phyloP scores from a whole-genome alignment of 176 grass and related monocot genomes.

The Typha latifolia region DNA sequence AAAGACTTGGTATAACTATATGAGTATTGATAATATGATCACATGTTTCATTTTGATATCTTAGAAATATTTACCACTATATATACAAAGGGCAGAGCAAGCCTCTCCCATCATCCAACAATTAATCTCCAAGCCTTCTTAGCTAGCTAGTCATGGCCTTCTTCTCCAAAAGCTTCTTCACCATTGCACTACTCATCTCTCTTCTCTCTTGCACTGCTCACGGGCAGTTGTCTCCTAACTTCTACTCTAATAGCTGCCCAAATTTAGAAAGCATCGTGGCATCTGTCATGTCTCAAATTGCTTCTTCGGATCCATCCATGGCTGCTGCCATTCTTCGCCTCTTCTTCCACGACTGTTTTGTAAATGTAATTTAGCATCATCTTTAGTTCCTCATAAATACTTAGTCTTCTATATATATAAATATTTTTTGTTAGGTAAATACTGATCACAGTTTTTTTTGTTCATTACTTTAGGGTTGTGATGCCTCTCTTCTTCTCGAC shows the following conservation, averaged over 20 bases:
- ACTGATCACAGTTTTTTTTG: too few relatives aligned
- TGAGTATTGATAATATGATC: not conserved
- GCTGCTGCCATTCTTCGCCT: conserved; percentile 59
- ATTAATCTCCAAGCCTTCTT: not conserved
- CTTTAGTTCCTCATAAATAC: not conserved
- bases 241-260: conserved; percentile 52
- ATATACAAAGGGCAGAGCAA: conserved; percentile 8
- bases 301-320: conserved; percentile 42
- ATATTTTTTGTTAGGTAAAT: too few relatives aligned
- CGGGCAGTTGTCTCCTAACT: conserved; percentile 47
- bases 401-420: too few relatives aligned
- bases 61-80: not conserved
- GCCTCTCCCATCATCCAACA: not conserved
- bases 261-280: conserved; percentile 29
- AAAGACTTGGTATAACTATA: conserved; percentile 4
- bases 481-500: conserved; percentile 55
- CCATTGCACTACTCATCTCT: conserved; percentile 18
- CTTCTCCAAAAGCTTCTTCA: conserved; percentile 21
- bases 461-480: conserved; percentile 31
- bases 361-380: conserved; percentile 30
- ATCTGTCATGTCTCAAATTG: conserved; percentile 22
- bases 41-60: not conserved
- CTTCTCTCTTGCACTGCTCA: conserved; percentile 29
- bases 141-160: conserved; percentile 22
- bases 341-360: conserved; percentile 83